These are phyloP conservation scores for Fraxinus velutina DNA, from an alignment of 305 asterid species.

Conservation along the genomic window DNA sequence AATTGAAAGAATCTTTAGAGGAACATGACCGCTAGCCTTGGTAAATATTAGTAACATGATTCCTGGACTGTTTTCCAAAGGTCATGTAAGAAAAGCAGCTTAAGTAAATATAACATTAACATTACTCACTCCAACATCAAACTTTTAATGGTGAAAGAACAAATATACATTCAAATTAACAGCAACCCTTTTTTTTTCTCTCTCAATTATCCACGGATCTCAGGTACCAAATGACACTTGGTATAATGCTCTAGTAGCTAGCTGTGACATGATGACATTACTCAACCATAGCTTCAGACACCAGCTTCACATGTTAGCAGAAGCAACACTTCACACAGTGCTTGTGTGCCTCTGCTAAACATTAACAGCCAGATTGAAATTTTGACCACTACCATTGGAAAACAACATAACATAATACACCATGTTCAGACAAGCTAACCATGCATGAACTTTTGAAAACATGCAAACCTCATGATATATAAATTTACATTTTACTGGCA, in stretches of 20 bases:
- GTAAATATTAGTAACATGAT: conserved; percentile 81
- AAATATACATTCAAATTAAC: no score
- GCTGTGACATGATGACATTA: neutral
- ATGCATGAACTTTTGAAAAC: neutral
- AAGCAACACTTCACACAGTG: neutral
- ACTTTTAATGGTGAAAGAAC: neutral
- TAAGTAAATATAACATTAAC: neutral
- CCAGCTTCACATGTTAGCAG: neutral
- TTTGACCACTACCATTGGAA: neutral
- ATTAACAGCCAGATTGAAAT: neutral
- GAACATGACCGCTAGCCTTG: conserved; percentile 69
- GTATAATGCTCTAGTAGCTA: neutral
- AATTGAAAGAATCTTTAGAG: conserved; percentile 82
- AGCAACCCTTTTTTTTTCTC: neutral
- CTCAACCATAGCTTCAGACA: neutral
- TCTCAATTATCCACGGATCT: neutral
- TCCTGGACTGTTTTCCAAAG: neutral
- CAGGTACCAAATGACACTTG: neutral
- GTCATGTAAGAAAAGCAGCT: neutral
- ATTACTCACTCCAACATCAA: neutral
- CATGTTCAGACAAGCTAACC: neutral
- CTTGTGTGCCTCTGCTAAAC: neutral
- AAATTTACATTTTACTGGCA: neutral
- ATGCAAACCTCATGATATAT: neutral
- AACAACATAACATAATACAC: neutral